A percentile compares a stretch with the other conserved stretches of the same genome.
These are phyloP conservation scores for Coemansia guatemalensis DNA, from an alignment of 192 early-diverging fungal species.

Conservation along the genomic window DNA sequence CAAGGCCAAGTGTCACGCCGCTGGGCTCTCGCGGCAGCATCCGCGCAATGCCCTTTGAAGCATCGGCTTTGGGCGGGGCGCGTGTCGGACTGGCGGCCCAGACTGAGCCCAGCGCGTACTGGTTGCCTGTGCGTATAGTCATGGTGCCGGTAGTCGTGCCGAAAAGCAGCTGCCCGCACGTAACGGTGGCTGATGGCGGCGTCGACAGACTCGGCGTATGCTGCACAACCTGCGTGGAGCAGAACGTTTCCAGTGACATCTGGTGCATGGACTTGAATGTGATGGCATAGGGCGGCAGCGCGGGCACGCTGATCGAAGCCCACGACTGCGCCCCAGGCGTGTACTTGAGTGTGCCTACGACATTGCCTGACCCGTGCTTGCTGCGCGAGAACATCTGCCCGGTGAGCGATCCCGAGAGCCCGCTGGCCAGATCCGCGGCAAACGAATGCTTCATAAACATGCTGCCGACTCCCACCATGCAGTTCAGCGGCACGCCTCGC, in stretches of 20 bases:
- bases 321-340: slow-evolving; percentile 54
- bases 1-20: slow-evolving; percentile 22
- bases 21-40: slow-evolving; percentile 13
- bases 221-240: slow-evolving; percentile 39
- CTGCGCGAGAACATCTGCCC: slow-evolving; percentile 66
- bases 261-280: slow-evolving; percentile 59
- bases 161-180: slow-evolving; percentile 66
- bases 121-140: slow-evolving; percentile 71
- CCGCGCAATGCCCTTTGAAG: background rate
- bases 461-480: slow-evolving; percentile 53
- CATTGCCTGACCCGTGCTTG: slow-evolving; percentile 69
- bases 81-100: slow-evolving; percentile 27
- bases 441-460: slow-evolving; percentile 59
- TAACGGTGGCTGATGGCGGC: slow-evolving; percentile 67
- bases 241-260: slow-evolving; percentile 11
- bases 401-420: slow-evolving; percentile 54
- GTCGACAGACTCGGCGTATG: slow-evolving; percentile 55
- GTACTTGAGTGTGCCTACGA: slow-evolving; percentile 77
- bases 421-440: slow-evolving; percentile 56
- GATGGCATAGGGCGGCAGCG: slow-evolving; percentile 56
- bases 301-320: slow-evolving; percentile 58
- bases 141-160: slow-evolving; percentile 67
- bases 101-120: slow-evolving; percentile 32
- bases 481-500: background rate
- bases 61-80: too few species aligned